Evolutionary conservation across 2,329 filamentous ascomycete species (phyloP).

Genomic region (Trichoderma endophyticum): DNA sequence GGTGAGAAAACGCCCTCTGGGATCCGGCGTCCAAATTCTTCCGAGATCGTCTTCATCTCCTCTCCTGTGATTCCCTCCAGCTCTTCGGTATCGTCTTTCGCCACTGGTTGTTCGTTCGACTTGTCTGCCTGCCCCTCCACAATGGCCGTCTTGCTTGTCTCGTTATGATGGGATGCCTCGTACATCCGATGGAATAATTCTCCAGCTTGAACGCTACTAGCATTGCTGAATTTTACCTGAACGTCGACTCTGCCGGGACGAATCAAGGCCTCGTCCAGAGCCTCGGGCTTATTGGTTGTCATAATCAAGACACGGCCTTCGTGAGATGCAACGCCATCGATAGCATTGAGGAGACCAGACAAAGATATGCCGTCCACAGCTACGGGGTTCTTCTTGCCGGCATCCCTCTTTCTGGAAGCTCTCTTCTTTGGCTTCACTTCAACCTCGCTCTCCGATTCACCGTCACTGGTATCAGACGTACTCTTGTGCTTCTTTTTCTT

Average conservation of each 20-base stretch:
- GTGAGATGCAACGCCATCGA: constrained; percentile 76
- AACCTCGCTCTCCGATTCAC: constrained; percentile 26
- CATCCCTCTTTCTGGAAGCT: constrained; percentile 14
- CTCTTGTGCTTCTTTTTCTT: constrained; percentile 29
- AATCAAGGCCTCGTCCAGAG: constrained; percentile 70
- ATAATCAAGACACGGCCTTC: constrained; percentile 78
- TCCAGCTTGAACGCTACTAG: constrained; percentile 50
- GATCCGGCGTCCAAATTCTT: constrained; percentile 51
- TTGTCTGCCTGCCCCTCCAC: neutral
- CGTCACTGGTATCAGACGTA: constrained; percentile 25
- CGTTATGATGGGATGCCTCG: constrained; percentile 36
- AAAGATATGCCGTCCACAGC: constrained; percentile 59
- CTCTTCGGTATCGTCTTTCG: constrained; percentile 14
- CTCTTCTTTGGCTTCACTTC: constrained; percentile 23
- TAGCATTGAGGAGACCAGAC: constrained; percentile 76
- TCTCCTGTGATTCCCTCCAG: constrained; percentile 23
- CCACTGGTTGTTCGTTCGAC: neutral
- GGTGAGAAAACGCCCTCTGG: constrained; percentile 53
- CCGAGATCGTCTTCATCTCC: constrained; percentile 45
- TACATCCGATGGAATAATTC: constrained; percentile 64
- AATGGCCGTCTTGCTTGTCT: constrained; percentile 4
- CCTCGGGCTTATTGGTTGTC: constrained; percentile 75
- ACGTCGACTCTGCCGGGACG: constrained; percentile 71
- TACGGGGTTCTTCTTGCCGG: constrained; percentile 20
- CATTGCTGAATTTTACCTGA: constrained; percentile 62